phyloP scores from a whole-genome alignment of 2,329 filamentous ascomycete genomes.

The Paraphaeosphaeria sporulosa region DNA sequence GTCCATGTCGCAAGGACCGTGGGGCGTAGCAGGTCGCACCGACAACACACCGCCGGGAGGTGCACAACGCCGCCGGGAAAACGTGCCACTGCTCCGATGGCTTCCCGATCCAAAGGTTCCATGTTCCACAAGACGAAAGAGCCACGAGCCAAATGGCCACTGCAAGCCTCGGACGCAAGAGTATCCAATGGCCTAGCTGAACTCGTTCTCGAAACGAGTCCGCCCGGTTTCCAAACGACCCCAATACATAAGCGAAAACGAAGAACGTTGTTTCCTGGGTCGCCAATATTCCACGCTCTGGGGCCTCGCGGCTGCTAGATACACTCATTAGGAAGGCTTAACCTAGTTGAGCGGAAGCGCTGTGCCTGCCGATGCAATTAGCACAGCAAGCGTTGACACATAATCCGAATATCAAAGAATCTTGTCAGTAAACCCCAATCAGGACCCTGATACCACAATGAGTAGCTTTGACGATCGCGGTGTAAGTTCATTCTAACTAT shows the following conservation, averaged over 20 bases:
- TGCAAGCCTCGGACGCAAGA: neutral
- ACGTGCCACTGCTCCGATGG: too few relatives aligned
- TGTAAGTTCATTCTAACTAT: neutral
- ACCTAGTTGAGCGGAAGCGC: neutral
- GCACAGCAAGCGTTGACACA: neutral
- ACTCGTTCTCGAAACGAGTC: too few relatives aligned
- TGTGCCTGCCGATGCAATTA: neutral
- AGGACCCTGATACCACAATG: neutral
- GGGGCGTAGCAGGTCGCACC: neutral
- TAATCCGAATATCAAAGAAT: neutral
- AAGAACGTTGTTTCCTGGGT: constrained; percentile 1
- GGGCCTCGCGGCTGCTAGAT: neutral
- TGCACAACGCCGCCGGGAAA: too few relatives aligned
- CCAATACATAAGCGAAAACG: neutral
- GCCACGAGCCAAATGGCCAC: neutral
- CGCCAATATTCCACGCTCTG: neutral
- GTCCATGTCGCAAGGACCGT: neutral
- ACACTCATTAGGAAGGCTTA: neutral
- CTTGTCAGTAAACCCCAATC: neutral
- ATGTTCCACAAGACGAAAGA: neutral
- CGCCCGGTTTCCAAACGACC: neutral
- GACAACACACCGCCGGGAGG: too few relatives aligned
- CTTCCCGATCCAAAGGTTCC: neutral
- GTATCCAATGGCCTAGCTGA: too few relatives aligned
- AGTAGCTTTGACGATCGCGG: neutral